Percentiles rank a stretch among this genome's conserved stretches.
Evolutionary conservation across 2,329 filamentous ascomycete genomes (phyloP).

Genomic region (Zopfia rhizophila): DNA sequence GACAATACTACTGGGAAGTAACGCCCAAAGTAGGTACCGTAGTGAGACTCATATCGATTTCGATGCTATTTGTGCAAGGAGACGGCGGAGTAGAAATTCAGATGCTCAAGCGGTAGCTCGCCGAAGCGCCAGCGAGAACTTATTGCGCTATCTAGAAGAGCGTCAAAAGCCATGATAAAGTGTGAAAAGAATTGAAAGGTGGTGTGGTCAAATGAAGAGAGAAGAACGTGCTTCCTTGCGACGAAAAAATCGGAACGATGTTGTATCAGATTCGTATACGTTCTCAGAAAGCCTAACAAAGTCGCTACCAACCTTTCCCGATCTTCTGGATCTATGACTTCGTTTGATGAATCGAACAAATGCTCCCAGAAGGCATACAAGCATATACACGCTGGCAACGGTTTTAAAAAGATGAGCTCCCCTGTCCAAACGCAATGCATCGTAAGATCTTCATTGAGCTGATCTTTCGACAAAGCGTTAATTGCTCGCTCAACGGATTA

Average conservation of each 20-base stretch:
- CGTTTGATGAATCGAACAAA: conserved; percentile 23
- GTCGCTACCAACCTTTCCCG: conserved; percentile 14
- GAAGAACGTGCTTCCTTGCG: conserved; percentile 21
- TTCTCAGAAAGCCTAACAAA: conserved; percentile 29
- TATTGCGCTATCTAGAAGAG: conserved; percentile 17
- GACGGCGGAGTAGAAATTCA: conserved; percentile 33
- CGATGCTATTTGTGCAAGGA: conserved; percentile 29
- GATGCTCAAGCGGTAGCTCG: conserved; percentile 25
- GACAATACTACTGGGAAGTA: conserved; percentile 31
- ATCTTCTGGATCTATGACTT: conserved; percentile 16
- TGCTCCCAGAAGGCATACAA: conserved; percentile 34
- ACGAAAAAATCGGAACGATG: conserved; percentile 30
- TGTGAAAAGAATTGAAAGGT: conserved; percentile 23
- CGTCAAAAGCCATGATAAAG: conserved; percentile 28
- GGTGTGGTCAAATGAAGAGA: conserved; percentile 11
- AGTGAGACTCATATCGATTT: conserved; percentile 30
- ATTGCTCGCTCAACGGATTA: conserved; percentile 27
- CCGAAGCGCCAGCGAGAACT: conserved; percentile 29
- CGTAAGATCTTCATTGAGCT: conserved; percentile 29
- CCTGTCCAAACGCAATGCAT: conserved; percentile 32
- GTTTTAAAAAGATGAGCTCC: conserved; percentile 29
- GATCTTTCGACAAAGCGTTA: conserved; percentile 26
- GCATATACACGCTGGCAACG: conserved; percentile 27
- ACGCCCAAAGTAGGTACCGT: conserved; percentile 26
- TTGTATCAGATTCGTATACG: conserved; percentile 27